These are phyloP conservation scores for Pichia sp. DNA, from an alignment of 1,139 yeast genomes.

Conservation along the genomic window DNA sequence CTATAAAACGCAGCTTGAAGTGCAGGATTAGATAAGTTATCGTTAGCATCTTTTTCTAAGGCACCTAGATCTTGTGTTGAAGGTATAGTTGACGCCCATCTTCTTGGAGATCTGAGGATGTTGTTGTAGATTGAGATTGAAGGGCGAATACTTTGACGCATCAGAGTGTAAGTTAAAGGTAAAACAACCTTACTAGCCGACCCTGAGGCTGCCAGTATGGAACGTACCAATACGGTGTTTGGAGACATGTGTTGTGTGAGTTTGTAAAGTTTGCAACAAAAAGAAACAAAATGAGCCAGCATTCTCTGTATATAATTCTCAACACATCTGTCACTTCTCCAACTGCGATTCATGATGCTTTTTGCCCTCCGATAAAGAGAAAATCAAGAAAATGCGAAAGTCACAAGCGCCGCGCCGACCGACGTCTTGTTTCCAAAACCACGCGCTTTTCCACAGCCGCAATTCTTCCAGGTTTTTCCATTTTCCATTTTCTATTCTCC, in stretches of 20 bases:
- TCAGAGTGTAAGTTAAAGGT: neutral
- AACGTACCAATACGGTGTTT: neutral
- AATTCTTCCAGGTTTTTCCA: neutral
- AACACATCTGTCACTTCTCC: too few species aligned
- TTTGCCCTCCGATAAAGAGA: neutral
- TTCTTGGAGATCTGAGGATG: neutral
- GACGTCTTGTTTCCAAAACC: too few species aligned
- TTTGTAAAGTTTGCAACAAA: neutral
- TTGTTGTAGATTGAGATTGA: neutral
- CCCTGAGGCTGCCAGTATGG: neutral
- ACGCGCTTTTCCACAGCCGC: too few species aligned
- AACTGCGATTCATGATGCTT: neutral
- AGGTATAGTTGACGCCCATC: slow-evolving; percentile 14
- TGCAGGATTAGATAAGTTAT: slow-evolving; percentile 55
- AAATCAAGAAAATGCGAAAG: neutral
- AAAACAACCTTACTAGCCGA: neutral
- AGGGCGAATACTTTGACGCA: neutral
- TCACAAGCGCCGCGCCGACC: neutral
- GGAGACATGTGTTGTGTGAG: neutral
- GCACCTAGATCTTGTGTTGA: slow-evolving; percentile 42
- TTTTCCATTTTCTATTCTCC: neutral
- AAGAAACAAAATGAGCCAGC: neutral
- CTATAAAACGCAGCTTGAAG: slow-evolving; percentile 80
- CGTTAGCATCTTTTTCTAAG: slow-evolving; percentile 79
- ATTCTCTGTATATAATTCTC: too few species aligned